A percentile compares a stretch with the other conserved stretches of the same genome.
These are phyloP conservation scores for Bruguiera sexangula DNA, from an alignment of 345 rosid genomes.

Conservation along the genomic window DNA sequence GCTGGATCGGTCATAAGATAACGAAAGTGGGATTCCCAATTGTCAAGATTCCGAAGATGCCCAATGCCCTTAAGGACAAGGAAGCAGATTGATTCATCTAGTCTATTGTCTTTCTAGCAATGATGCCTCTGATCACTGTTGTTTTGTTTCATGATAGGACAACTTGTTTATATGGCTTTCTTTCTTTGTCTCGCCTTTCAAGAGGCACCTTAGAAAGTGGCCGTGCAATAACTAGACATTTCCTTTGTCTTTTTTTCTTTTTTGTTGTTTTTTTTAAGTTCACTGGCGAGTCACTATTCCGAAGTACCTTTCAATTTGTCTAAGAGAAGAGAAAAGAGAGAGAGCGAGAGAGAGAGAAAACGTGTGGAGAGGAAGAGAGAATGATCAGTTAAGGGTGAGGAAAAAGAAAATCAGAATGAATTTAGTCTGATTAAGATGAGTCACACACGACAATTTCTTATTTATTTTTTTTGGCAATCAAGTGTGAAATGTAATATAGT, in stretches of 20 bases:
- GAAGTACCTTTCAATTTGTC: too few species aligned
- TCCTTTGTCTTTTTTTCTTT: neutral
- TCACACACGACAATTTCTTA: too few species aligned
- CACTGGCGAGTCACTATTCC: too few species aligned
- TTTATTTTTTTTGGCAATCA: neutral
- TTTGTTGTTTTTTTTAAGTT: too few species aligned
- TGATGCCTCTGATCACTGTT: neutral
- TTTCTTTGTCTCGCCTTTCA: neutral
- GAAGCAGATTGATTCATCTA: neutral
- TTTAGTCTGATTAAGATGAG: too few species aligned
- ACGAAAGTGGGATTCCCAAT: slow-evolving; percentile 21
- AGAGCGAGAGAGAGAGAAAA: too few species aligned
- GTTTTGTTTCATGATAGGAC: slow-evolving; percentile 14
- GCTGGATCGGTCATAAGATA: slow-evolving; percentile 7
- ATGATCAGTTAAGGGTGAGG: too few species aligned
- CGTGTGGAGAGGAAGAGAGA: too few species aligned
- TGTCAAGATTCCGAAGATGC: neutral
- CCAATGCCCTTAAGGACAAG: slow-evolving; percentile 5
- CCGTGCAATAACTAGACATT: neutral
- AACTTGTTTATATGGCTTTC: slow-evolving; percentile 9
- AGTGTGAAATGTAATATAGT: slow-evolving; percentile 2
- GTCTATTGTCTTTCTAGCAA: neutral
- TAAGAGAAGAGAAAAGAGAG: too few species aligned
- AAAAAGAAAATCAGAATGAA: too few species aligned
- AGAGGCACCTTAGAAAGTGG: neutral